Evolutionary conservation across 805 yeast genomes (phyloP).

Genomic region (Suhomyces tanzawaensis): DNA sequence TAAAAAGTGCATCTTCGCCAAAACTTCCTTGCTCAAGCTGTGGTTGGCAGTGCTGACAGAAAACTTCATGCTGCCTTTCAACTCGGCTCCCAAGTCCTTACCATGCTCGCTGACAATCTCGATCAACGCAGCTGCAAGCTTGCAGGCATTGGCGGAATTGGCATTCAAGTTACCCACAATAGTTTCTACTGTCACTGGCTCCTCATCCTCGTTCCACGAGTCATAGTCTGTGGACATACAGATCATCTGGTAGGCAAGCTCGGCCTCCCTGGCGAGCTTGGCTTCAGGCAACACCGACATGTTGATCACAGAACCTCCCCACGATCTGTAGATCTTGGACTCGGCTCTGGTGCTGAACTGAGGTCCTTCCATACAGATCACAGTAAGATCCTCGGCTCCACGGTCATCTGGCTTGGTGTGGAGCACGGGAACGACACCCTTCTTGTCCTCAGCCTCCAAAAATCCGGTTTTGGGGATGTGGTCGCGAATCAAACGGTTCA

Average conservation of each 20-base stretch:
- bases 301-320: slow-evolving; percentile 95
- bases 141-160: slow-evolving; percentile 82
- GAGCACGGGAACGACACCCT: slow-evolving; percentile 41
- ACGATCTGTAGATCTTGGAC: slow-evolving; percentile 75
- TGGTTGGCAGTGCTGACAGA: slow-evolving; percentile 74
- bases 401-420: slow-evolving; percentile 63
- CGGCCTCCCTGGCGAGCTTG: slow-evolving; percentile 96
- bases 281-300: slow-evolving; percentile 98
- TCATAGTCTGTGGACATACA: slow-evolving; percentile 99
- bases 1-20: slow-evolving; percentile 78
- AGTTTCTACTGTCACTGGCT: slow-evolving; percentile 97
- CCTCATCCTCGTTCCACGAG: slow-evolving; percentile 95
- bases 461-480: slow-evolving; percentile 42
- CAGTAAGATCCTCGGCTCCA: slow-evolving; percentile 68
- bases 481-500: slow-evolving; percentile 64
- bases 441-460: slow-evolving; percentile 50
- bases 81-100: slow-evolving; percentile 60
- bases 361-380: slow-evolving; percentile 99
- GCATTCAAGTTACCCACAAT: slow-evolving; percentile 89
- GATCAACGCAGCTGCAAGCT: slow-evolving; percentile 67
- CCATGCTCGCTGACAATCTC: slow-evolving; percentile 61
- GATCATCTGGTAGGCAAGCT: slow-evolving; percentile 93
- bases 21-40: slow-evolving; percentile 69
- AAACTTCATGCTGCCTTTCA: slow-evolving; percentile 74
- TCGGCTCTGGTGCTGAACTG: slow-evolving; percentile 97